These are phyloP conservation scores for Musa schizocarpa DNA, from an alignment of 176 grass and related monocot species.

Conservation along the genomic window DNA sequence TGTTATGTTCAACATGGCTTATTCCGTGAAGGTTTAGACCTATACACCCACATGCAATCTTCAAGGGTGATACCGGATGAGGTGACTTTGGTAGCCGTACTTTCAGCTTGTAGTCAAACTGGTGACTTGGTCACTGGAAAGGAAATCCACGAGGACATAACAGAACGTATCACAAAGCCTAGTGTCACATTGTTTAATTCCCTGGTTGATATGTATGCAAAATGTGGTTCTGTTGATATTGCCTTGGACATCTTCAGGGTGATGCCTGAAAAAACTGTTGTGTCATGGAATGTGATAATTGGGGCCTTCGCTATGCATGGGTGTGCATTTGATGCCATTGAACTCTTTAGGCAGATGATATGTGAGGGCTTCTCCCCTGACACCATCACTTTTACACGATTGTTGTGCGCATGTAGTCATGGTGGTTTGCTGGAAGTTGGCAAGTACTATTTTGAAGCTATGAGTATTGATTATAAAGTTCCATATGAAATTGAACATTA, in stretches of 20 bases:
- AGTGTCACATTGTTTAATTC: neutral
- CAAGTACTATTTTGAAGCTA: neutral
- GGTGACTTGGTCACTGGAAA: conserved; percentile 3
- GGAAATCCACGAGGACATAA: neutral
- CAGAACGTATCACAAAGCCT: neutral
- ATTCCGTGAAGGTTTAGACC: neutral
- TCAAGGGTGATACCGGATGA: neutral
- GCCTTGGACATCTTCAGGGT: neutral
- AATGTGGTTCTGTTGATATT: neutral
- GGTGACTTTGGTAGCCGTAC: neutral
- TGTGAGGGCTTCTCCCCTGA: neutral
- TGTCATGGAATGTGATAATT: conserved; percentile 9
- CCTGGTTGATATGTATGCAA: conserved; percentile 9
- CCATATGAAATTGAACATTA: conserved; percentile 4
- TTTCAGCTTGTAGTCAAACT: conserved; percentile 8
- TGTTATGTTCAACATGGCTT: neutral
- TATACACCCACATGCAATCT: neutral
- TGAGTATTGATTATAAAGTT: conserved; percentile 1
- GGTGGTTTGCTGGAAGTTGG: neutral
- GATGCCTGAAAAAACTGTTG: neutral
- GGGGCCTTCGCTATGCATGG: neutral
- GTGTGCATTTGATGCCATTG: conserved; percentile 1
- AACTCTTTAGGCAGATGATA: neutral
- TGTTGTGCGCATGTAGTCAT: conserved; percentile 5
- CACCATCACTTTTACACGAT: neutral